Conservation (phyloP, 2,329 filamentous ascomycete species). For the Alternaria gaisen region DNA sequence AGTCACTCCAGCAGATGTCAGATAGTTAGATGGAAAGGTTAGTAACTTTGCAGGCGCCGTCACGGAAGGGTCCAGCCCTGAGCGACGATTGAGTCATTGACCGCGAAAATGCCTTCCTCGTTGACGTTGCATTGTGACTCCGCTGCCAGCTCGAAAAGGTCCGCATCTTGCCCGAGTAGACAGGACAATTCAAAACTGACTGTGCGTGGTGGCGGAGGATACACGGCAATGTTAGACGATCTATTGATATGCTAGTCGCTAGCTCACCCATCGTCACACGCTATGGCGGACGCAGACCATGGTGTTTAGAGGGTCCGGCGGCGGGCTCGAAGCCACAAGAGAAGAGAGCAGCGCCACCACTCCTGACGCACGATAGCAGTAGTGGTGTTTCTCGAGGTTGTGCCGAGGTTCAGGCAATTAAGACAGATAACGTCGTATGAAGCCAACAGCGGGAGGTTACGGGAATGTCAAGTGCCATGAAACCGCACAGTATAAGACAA, state of each 20-base stretch:
- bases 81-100: constrained; percentile 9
- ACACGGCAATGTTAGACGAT: constrained; percentile 27
- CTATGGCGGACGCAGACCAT: constrained; percentile 18
- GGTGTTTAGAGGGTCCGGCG: constrained; percentile 24
- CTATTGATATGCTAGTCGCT: constrained; percentile 26
- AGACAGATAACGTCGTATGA: constrained; percentile 10
- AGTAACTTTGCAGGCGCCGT: constrained; percentile 1
- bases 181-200: constrained; percentile 13
- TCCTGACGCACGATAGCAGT: constrained; percentile 18
- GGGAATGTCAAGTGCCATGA: constrained; percentile 12
- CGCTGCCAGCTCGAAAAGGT: not conserved
- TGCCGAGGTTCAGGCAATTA: constrained; percentile 7
- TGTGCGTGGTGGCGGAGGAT: constrained; percentile 22
- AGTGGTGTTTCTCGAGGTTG: constrained; percentile 3
- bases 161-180: constrained; percentile 13
- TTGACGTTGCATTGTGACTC: constrained; percentile 1
- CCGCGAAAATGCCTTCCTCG: constrained; percentile 8
- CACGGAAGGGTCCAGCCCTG: constrained; percentile 4
- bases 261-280: constrained; percentile 19
- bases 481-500: not conserved
- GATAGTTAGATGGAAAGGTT: constrained; percentile 6
- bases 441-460: constrained; percentile 5
- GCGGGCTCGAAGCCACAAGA: constrained; percentile 19
- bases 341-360: constrained; percentile 20
- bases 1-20: constrained; percentile 11